These are phyloP conservation scores for Mucor irregularis DNA, from an alignment of 371 early-diverging fungal species.

Conservation along the genomic window DNA sequence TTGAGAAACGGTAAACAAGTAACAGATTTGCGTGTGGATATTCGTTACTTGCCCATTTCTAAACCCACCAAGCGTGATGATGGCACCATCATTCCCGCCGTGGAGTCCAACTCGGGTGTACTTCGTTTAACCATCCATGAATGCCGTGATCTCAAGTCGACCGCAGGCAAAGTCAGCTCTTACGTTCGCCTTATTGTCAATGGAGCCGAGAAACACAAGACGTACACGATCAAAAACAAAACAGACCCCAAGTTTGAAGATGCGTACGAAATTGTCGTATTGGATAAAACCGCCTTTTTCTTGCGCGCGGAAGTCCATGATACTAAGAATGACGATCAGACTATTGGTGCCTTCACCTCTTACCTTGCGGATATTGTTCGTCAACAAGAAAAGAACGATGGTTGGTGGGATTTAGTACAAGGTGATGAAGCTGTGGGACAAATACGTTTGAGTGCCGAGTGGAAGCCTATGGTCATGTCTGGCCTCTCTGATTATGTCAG, in stretches of 20 bases:
- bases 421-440: constrained; percentile 37
- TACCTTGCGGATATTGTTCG: constrained; percentile 41
- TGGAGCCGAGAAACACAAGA: constrained; percentile 42
- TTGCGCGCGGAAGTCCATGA: constrained; percentile 46
- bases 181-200: constrained; percentile 53
- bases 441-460: constrained; percentile 47
- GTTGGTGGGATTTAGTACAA: constrained; percentile 49
- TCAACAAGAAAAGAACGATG: constrained; percentile 24
- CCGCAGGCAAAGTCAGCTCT: constrained; percentile 24
- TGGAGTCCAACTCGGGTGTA: constrained; percentile 63
- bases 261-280: constrained; percentile 49
- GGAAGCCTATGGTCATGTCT: constrained; percentile 61
- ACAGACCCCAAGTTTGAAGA: constrained; percentile 52
- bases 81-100: constrained; percentile 48
- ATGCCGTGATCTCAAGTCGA: constrained; percentile 41
- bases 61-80: constrained; percentile 48
- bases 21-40: constrained; percentile 55
- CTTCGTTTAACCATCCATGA: constrained; percentile 53
- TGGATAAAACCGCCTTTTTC: constrained; percentile 43
- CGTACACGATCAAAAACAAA: constrained; percentile 41
- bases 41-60: constrained; percentile 64
- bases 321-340: constrained; percentile 37
- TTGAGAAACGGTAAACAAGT: constrained; percentile 54
- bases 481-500: constrained; percentile 39
- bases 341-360: constrained; percentile 38